These are phyloP conservation scores for Epichloe coenophiala DNA, from an alignment of 2,329 filamentous ascomycete genomes.

Conservation along the genomic window DNA sequence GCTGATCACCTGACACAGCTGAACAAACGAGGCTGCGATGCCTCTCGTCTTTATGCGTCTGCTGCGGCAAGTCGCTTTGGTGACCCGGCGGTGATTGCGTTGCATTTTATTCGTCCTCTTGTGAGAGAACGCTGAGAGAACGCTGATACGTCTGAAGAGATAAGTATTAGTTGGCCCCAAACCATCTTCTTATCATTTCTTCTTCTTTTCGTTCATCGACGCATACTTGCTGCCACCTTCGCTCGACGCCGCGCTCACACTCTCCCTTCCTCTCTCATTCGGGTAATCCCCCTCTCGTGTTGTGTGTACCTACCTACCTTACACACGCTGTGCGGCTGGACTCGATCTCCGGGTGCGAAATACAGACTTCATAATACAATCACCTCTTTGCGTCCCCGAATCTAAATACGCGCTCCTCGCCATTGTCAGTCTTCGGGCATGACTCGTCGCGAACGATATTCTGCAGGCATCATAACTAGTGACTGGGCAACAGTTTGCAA, in stretches of 20 bases:
- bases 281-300: not conserved
- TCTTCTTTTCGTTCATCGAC: not conserved
- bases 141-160: no score
- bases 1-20: not conserved
- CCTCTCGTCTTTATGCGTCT: no score
- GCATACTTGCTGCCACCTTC: no score
- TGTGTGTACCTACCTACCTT: not conserved
- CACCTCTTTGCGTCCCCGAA: not conserved
- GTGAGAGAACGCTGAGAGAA: no score
- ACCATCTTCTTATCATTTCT: not conserved
- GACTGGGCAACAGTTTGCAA: constrained; percentile 6
- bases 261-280: not conserved
- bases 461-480: constrained; percentile 5
- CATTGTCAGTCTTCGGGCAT: constrained; percentile 3
- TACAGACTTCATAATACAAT: not conserved
- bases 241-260: no score
- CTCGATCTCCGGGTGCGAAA: not conserved
- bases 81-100: no score
- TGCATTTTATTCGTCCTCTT: no score
- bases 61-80: no score
- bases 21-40: no score
- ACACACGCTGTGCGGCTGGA: not conserved
- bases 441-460: constrained; percentile 6
- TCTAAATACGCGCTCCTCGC: not conserved
- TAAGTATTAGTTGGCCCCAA: no score